These are phyloP conservation scores for Aspergillus bertholletiae DNA, from an alignment of 495 filamentous ascomycete species.

Conservation along the genomic window DNA sequence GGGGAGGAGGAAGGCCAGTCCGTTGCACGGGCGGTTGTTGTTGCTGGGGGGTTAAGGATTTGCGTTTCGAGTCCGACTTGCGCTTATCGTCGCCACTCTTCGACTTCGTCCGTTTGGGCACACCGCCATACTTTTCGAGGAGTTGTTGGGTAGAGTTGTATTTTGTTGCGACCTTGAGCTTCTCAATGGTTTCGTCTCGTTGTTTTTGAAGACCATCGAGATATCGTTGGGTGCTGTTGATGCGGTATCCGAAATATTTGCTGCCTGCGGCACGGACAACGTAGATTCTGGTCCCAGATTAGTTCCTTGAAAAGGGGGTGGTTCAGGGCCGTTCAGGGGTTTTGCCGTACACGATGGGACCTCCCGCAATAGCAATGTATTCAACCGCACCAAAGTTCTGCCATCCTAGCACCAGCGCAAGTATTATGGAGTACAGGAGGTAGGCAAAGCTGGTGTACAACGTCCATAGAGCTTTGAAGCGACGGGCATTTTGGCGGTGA, in stretches of 20 bases:
- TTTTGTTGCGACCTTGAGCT: slow-evolving; percentile 88
- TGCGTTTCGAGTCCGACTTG: slow-evolving; percentile 19
- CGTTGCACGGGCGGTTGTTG: slow-evolving; percentile 33
- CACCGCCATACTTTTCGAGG: slow-evolving; percentile 87
- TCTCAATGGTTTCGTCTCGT: slow-evolving; percentile 82
- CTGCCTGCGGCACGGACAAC: slow-evolving; percentile 54
- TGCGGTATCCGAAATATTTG: slow-evolving; percentile 77
- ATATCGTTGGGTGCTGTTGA: slow-evolving; percentile 59
- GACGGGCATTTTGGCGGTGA: slow-evolving; percentile 65
- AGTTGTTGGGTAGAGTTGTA: slow-evolving; percentile 93
- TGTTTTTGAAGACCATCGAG: slow-evolving; percentile 73
- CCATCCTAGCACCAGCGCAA: slow-evolving; percentile 82
- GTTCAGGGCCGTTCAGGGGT: neutral
- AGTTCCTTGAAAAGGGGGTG: neutral
- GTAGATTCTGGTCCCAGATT: slow-evolving; percentile 56
- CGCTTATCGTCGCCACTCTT: slow-evolving; percentile 27
- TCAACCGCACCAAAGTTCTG: slow-evolving; percentile 70
- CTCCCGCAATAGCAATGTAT: slow-evolving; percentile 71
- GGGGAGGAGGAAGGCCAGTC: slow-evolving; percentile 67
- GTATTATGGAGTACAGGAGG: slow-evolving; percentile 75
- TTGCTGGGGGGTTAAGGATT: slow-evolving; percentile 15
- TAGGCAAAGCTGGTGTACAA: slow-evolving; percentile 89
- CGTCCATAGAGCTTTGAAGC: slow-evolving; percentile 81
- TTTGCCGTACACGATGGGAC: slow-evolving; percentile 68
- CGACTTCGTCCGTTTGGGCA: slow-evolving; percentile 43